phyloP scores from a whole-genome alignment of 2,329 filamentous ascomycete genomes.

The Fusarium succisae region DNA sequence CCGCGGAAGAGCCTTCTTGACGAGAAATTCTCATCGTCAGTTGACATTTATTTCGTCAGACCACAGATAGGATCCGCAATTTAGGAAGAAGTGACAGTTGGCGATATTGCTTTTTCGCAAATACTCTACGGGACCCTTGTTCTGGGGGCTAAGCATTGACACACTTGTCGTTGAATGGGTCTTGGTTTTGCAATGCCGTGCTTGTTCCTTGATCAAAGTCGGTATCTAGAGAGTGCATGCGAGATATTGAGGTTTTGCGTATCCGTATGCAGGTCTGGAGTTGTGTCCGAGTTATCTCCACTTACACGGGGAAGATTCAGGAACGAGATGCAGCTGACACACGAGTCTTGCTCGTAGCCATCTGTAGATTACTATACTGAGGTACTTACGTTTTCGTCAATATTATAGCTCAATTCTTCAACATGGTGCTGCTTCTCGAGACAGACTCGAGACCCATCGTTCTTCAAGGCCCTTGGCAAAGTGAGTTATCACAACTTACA shows the following conservation, averaged over 20 bases:
- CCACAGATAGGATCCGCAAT: constrained; percentile 10
- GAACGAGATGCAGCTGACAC: background rate
- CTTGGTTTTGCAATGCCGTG: background rate
- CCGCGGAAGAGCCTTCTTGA: background rate
- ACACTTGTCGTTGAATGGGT: constrained; percentile 16
- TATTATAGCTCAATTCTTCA: background rate
- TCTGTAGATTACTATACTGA: background rate
- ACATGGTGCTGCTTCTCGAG: background rate
- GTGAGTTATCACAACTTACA: background rate
- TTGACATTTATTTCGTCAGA: background rate
- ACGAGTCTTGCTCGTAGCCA: background rate
- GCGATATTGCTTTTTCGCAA: background rate
- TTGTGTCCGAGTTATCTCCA: background rate
- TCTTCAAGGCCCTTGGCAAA: background rate
- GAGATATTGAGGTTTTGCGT: background rate
- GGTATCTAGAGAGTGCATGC: background rate
- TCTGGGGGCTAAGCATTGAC: constrained; percentile 11
- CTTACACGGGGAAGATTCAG: background rate
- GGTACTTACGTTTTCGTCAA: background rate
- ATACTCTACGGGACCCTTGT: constrained; percentile 12
- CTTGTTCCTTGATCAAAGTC: background rate
- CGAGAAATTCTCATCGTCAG: background rate
- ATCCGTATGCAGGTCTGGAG: background rate
- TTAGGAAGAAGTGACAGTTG: background rate
- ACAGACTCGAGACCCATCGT: background rate